Evolutionary conservation across 2,329 filamentous ascomycete species (phyloP), one percentile per base, ranked within the genome.

Genomic region (Graphilbum ipis-grandicollis): DNA sequence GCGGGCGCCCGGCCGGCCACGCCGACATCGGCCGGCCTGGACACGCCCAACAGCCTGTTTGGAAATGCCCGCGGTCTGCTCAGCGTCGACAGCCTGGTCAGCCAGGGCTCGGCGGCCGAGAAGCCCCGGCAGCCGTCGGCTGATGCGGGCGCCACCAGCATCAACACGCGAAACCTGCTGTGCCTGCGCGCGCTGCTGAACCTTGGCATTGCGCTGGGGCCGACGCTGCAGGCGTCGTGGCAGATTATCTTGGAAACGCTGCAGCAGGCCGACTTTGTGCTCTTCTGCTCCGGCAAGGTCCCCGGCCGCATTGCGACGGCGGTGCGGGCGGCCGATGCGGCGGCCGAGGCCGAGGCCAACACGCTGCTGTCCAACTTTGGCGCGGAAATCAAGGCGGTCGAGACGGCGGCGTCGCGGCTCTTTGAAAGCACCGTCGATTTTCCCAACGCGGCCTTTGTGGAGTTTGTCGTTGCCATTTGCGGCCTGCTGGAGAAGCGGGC

Each of bases 361-460:
- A 55, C 55, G 17, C 57, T 71, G 39, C 67, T 73, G 45, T 65
- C 66, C 9, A 84, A 82, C 47, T 76, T 96, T 47, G 74, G 72
- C 28, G 65, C 71, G 0, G 90, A 98, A 52, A 79, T 93, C 21
- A 72, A 79, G 41, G 83, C 90, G 23, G 88, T 96, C 0, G 83
- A 94, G 53, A 78, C 79, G 7, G 90, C 90, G 3, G 84, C 85
- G 2, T 75, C 75, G 2, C 75, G 90, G 43, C 64, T 98, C 15
- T 76, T 96, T 40, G 90, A 96, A 52, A 93, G 85, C 55, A 96
- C 86, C 0, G 66, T 79, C 14, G 86, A 94, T 47, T 96, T 93
- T 48, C 83, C 85, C 0, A 85, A 88, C 44, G 66, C 75, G 14
- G 66, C 84, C 0, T 96, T 96, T 47, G 60, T 79, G 5, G 72